Evolutionary conservation across 164 flowering plant genomes (phyloP), one percentile per base, ranked within the genome.

Genomic region (Dillenia suffruticosa): DNA sequence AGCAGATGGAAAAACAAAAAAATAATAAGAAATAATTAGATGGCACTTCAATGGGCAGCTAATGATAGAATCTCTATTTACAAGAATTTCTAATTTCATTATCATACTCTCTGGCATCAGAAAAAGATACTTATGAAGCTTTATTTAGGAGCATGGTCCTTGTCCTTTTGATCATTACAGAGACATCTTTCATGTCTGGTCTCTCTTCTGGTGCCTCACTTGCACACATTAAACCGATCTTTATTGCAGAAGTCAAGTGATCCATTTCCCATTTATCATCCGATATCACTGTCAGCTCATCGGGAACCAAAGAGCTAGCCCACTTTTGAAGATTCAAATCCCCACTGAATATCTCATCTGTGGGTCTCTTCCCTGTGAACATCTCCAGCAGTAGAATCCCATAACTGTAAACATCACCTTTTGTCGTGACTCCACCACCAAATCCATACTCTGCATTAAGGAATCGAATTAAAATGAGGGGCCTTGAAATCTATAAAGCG

Each of bases 391-490:
- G 10, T 10, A 75, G 43, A 6, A 75, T 75, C 12, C 73, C 78
- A 56, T 16, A 71, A 48, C 74, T 74, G 68, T 74, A 74, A 6
- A 67, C 66, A 60, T 74, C 77, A 5, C 69, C 77, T 11, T 54
- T 49, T 8, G 66, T 62, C 0, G 76, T 59, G 8, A 63, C 68
- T 16, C 10, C 43, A 5, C 59, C 64, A 6, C 72, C 73, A 2
- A 66, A 44, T 15, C 72, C 78, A 62, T 71, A 75, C 52, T 75
- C 78, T 75, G 52, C 72, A 59, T 17, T 17, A 32, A 5, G 40
- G 5, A 32, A 32, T 32, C 7, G 40, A 32, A 32, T 5, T 5
- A 32, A 6, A 32, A 32, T 32, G 40, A 32, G 40, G 5, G 40
- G 40, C 6, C 40, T 32, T 32, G 40, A 32, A 32, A 32, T 32